These are phyloP conservation scores for Fusarium torulosum DNA, from an alignment of 2,329 filamentous ascomycete genomes.

Conservation along the genomic window DNA sequence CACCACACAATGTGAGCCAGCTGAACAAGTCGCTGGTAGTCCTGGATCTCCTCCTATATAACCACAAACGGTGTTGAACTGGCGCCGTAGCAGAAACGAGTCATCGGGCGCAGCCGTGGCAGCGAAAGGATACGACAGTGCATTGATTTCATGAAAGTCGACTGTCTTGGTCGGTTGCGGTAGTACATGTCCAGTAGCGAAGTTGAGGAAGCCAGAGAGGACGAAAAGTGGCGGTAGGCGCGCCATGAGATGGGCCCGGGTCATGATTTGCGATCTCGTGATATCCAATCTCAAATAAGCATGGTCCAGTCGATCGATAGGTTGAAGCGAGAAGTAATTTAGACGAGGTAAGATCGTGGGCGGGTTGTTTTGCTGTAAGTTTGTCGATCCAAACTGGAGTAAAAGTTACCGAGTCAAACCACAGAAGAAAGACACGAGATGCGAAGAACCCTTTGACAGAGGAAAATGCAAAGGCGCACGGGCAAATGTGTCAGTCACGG, in stretches of 20 bases:
- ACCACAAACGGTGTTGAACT: conserved; percentile 68
- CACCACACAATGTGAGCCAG: conserved; percentile 69
- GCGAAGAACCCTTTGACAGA: conserved; percentile 20
- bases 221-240: conserved; percentile 55
- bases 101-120: conserved; percentile 56
- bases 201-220: conserved; percentile 51
- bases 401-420: not conserved
- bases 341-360: conserved; percentile 12
- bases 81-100: conserved; percentile 55
- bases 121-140: conserved; percentile 56
- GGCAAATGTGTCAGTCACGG: conserved; percentile 1
- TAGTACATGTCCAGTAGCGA: conserved; percentile 55
- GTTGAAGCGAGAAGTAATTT: conserved; percentile 1
- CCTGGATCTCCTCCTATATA: conserved; percentile 66
- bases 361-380: conserved; percentile 4
- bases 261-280: conserved; percentile 43
- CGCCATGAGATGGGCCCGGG: conserved; percentile 50
- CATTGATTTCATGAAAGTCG: conserved; percentile 54
- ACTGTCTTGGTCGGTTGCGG: conserved; percentile 58
- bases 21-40: conserved; percentile 68
- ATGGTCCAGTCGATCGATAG: conserved; percentile 31
- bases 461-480: conserved; percentile 16
- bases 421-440: conserved; percentile 12
- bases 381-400: conserved; percentile 13
- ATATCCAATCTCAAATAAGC: conserved; percentile 44